A percentile compares a stretch with the other conserved stretches of the same genome.
phyloP scores from a whole-genome alignment of 2,329 filamentous ascomycete genomes.

The Aspergillus texensis region DNA sequence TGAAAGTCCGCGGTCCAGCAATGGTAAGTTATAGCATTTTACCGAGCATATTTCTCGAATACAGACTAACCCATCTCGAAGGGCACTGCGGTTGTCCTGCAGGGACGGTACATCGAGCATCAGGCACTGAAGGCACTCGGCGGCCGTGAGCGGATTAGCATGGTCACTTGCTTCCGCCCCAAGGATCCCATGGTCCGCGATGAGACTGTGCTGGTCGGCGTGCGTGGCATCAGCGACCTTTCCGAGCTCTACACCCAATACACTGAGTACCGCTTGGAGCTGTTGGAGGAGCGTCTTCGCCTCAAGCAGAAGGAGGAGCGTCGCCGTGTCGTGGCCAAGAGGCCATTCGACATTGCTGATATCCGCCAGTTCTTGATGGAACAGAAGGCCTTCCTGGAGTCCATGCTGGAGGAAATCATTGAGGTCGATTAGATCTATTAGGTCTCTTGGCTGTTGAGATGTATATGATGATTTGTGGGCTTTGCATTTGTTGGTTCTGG shows the following conservation, averaged over 20 bases:
- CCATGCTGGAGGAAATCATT: background rate
- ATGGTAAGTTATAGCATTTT: background rate
- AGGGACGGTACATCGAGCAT: slow-evolving; percentile 9
- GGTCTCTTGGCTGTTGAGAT: background rate
- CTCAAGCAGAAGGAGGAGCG: background rate
- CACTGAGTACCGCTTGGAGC: background rate
- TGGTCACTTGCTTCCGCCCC: slow-evolving; percentile 3
- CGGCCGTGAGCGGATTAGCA: slow-evolving; percentile 4
- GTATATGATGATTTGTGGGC: background rate
- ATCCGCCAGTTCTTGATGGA: background rate
- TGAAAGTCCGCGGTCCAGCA: slow-evolving; percentile 3
- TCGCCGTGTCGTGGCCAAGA: slow-evolving; percentile 7
- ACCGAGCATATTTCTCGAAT: background rate
- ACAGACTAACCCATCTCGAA: background rate
- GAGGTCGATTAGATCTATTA: background rate
- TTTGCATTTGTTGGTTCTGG: background rate
- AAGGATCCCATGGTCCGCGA: background rate
- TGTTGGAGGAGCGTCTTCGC: background rate
- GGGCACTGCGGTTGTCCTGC: slow-evolving; percentile 7
- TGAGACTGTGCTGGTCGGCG: background rate
- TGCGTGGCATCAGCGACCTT: background rate
- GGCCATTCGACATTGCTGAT: background rate
- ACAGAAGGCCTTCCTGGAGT: background rate
- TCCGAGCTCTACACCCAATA: background rate
- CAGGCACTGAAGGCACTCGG: background rate